phyloP scores from a whole-genome alignment of 1,139 yeast species.

The Protomyces pachydermus region DNA sequence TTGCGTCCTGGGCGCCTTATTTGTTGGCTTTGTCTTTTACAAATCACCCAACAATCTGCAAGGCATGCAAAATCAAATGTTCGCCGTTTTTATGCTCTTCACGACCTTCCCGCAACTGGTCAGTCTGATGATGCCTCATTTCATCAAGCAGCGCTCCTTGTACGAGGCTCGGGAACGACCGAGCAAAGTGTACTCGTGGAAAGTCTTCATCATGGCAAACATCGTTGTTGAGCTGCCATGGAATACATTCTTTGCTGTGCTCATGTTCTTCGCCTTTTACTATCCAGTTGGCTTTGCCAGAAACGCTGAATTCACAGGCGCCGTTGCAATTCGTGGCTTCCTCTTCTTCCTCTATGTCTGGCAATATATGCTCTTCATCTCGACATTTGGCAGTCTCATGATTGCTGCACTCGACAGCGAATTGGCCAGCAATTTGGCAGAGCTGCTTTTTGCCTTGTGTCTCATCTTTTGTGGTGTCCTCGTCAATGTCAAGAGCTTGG shows the following conservation, averaged over 20 bases:
- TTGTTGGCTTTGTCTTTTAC: constrained; percentile 51
- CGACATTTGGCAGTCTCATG: constrained; percentile 46
- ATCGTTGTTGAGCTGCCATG: constrained; percentile 44
- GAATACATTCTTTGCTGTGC: constrained; percentile 39
- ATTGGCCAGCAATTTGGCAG: constrained; percentile 48
- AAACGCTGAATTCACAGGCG: constrained; percentile 46
- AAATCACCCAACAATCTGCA: constrained; percentile 37
- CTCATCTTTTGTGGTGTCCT: neutral
- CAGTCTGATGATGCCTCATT: constrained; percentile 52
- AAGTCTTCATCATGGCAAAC: constrained; percentile 36
- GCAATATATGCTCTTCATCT: constrained; percentile 46
- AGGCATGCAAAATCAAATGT: constrained; percentile 40
- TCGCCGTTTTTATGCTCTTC: constrained; percentile 52
- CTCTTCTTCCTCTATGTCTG: constrained; percentile 46
- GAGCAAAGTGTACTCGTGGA: constrained; percentile 49
- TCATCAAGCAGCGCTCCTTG: constrained; percentile 47
- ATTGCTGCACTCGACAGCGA: constrained; percentile 47
- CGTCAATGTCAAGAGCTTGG: neutral
- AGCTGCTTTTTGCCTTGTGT: constrained; percentile 47
- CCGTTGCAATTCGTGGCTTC: neutral
- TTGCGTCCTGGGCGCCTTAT: constrained; percentile 48
- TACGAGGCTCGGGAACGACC: constrained; percentile 60
- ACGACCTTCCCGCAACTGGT: constrained; percentile 52
- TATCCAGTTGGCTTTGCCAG: constrained; percentile 44
- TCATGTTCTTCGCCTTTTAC: constrained; percentile 39